phyloP scores from a whole-genome alignment of 2,329 filamentous ascomycete genomes.

The Alternaria arbusti region DNA sequence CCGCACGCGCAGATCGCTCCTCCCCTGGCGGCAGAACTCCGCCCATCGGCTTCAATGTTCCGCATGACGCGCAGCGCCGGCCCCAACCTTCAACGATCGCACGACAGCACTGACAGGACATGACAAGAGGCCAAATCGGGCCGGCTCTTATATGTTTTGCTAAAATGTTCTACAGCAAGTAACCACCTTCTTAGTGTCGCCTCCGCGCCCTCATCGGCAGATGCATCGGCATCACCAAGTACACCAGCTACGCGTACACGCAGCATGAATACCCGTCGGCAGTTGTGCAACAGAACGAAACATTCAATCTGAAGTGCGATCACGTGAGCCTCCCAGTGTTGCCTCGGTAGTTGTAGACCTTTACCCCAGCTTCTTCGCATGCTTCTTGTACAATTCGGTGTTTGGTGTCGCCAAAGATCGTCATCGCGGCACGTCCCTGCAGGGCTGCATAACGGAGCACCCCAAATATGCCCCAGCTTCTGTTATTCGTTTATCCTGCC shows the following conservation, averaged over 20 bases:
- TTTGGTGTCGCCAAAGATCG: background rate
- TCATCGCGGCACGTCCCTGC: background rate
- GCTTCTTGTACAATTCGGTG: background rate
- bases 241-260: background rate
- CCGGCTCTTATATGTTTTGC: background rate
- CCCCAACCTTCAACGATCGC: background rate
- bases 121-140: background rate
- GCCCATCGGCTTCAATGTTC: background rate
- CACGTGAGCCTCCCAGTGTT: background rate
- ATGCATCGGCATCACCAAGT: background rate
- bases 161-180: background rate
- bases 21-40: background rate
- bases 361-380: conserved; percentile 1
- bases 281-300: background rate
- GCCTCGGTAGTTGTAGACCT: background rate
- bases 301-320: background rate
- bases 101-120: background rate
- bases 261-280: background rate
- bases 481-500: background rate
- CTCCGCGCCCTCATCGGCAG: background rate
- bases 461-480: background rate
- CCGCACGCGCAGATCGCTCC: background rate
- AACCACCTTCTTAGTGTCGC: background rate
- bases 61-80: conserved; percentile 8
- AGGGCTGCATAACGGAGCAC: background rate